Evolutionary conservation across 176 grass and related monocot genomes (phyloP), one percentile per base, ranked within the genome.

Genomic region (Phyllostachys edulis): DNA sequence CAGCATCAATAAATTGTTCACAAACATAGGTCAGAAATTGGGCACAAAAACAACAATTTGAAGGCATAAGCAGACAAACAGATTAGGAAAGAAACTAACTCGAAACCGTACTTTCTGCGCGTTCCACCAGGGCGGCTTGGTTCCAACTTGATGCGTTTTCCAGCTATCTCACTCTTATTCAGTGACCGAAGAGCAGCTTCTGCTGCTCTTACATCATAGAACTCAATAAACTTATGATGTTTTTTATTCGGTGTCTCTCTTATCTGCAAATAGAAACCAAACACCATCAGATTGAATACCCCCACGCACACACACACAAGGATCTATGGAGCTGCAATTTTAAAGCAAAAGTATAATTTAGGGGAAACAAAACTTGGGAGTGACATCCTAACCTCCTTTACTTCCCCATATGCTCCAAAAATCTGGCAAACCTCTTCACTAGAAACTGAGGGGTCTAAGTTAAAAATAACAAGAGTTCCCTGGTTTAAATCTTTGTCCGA

Each of bases 401-500:
- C 94, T 97, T 97, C 94, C 39, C 94, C 94, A 80, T 92, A 97
- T 62, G 77, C 65, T 72, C 94, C 94, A 2, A 97, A 97, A 45
- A 94, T 94, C 56, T 85, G 90, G 54, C 88, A 85, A 76, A 97
- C 90, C 39, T 94, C 90, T 81, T 97, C 94, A 20, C 94, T 94
- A 84, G 94, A 97, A 84, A 97, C 94, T 4, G 94, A 97, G 0
- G 94, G 90, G 32, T 97, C 94, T 39, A 97, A 64, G 89, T 97
- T 97, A 82, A 94, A 97, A 82, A 97, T 92, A 23, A 97, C 94
- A 44, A 97, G 92, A 40, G 94, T 97, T 79, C 94, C 94, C 87
- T 97, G 94, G 84, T 97, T 97, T 88, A 97, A 84, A 90, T 97
- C 94, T 94, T 97, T 97, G 63, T 97, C 94, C 0, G 94, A 97